Evolutionary conservation across 441 rosid species (phyloP).

Genomic region (Arabidopsis lyrata): DNA sequence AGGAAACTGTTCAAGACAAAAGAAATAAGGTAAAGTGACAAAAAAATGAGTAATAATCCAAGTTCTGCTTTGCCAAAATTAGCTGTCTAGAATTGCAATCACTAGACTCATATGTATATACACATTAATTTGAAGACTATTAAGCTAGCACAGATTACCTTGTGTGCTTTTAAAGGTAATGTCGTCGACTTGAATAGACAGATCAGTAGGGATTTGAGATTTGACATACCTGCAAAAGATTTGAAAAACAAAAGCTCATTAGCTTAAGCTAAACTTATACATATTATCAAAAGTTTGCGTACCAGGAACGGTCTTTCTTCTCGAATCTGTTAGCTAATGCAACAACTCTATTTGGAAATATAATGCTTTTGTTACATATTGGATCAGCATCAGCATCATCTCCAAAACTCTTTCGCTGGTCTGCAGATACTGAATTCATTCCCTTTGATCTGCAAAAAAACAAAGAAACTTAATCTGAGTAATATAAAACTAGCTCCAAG

Average conservation of each 20-base stretch:
- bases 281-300: conserved; percentile 11
- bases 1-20: conserved; percentile 64
- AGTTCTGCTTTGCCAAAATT: not conserved
- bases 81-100: not conserved
- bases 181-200: conserved; percentile 66
- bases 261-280: not conserved
- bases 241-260: not conserved
- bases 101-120: not conserved
- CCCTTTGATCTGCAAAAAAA: conserved; percentile 27
- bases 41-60: not conserved
- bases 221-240: conserved; percentile 59
- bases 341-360: conserved; percentile 53
- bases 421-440: conserved; percentile 47
- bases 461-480: not conserved
- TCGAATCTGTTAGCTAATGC: conserved; percentile 53
- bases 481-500: not conserved
- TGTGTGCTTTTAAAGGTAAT: conserved; percentile 70
- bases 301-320: conserved; percentile 73
- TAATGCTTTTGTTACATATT: conserved; percentile 52
- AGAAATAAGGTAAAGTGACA: conserved; percentile 20
- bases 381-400: conserved; percentile 46
- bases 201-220: conserved; percentile 71
- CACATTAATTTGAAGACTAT: not conserved
- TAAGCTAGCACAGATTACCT: conserved; percentile 38
- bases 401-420: conserved; percentile 45